Base-by-base conservation (phyloP, 306 rosid genomes). In the Pachyrhizus erosus region DNA sequence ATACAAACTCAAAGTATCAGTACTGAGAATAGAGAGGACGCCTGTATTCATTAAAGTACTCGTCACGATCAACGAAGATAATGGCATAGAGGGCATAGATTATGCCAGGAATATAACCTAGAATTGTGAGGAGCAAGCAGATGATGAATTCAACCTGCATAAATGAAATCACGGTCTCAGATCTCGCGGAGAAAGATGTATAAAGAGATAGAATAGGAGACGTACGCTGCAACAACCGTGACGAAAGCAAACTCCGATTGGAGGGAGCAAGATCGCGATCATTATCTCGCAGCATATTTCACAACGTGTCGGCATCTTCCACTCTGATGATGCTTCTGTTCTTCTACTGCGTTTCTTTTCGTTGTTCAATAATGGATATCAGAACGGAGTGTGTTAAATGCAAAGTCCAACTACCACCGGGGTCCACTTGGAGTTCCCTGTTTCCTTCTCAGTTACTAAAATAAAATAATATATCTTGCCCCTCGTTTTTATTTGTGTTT, bases 101-200 rank as follows among this genome's bases (percentile, higher is more conserved):
- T 9, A 96, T 96, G 70, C 99, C 98, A 18, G 99, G 98, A 48
- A 96, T 7, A 84, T 96, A 96, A 23, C 99, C 99, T 11, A 96
- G 88, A 7, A 92, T 66, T 4, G 99, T 96, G 81, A 96, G 64
- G 10, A 96, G 83, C 94, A 96, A 76, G 88, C 99, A 96, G 69
- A 96, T 88, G n/a, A 91, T 61, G 80, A 96, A 91, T 82, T 96
- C 97, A 52, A 87, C 88, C 98, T 96, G 87, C 82, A 77, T 0
- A 79, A 49, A 37, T 7, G 18, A 12, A 71, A 67, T n/a, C 57
- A 83, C 55, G 80, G 20, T 5, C n/a, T 40, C 49, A 15, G 74
- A 49, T 72, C 70, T 43, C 21, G 45, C 51, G 2, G 11, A 34
- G 6, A 52, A 40, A 31, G 6, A 18, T 0, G 5, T 1, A 10